Percentiles rank a stretch among this genome's conserved stretches.
phyloP scores from a whole-genome alignment of 331 rosid genomes.

The Malus hybrid region DNA sequence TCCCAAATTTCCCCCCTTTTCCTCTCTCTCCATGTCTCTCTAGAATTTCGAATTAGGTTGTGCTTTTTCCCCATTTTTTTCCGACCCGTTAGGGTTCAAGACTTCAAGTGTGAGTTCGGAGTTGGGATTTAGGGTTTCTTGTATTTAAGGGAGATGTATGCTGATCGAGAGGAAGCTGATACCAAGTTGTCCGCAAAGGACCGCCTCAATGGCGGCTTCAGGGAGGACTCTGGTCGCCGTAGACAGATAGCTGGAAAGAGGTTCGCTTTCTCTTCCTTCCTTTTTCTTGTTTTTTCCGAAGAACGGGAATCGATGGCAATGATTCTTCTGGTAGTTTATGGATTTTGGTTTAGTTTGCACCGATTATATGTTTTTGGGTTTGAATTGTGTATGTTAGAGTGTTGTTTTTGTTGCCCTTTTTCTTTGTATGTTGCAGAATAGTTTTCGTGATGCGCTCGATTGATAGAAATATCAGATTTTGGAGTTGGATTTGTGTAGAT shows the following conservation, averaged over 20 bases:
- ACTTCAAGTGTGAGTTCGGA: constrained; percentile 17
- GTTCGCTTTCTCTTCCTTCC: constrained; percentile 23
- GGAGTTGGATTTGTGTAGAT: not conserved
- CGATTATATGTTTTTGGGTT: not conserved
- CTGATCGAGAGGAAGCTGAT: constrained; percentile 84
- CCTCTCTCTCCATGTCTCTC: not conserved
- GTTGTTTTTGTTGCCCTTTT: not conserved
- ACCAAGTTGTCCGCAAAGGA: constrained; percentile 75
- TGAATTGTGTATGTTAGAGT: not conserved
- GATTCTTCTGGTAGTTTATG: not conserved
- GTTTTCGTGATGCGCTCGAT: not conserved
- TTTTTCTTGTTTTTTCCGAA: not conserved
- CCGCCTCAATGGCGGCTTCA: constrained; percentile 64
- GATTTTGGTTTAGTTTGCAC: not conserved
- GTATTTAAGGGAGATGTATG: constrained; percentile 50
- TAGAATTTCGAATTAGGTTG: not conserved
- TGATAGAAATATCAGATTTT: not conserved
- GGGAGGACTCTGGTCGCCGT: constrained; percentile 35
- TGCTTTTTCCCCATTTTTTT: not conserved
- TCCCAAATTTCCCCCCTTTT: not conserved
- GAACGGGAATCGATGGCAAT: not conserved
- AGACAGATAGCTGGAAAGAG: constrained; percentile 73
- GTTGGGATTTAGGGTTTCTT: not conserved
- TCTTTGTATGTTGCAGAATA: not conserved
- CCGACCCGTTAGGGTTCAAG: constrained; percentile 1